Evolutionary conservation across 371 early-diverging fungal species (phyloP), one percentile per base, ranked within the genome.

Genomic region (Conidiobolus incongruus): DNA sequence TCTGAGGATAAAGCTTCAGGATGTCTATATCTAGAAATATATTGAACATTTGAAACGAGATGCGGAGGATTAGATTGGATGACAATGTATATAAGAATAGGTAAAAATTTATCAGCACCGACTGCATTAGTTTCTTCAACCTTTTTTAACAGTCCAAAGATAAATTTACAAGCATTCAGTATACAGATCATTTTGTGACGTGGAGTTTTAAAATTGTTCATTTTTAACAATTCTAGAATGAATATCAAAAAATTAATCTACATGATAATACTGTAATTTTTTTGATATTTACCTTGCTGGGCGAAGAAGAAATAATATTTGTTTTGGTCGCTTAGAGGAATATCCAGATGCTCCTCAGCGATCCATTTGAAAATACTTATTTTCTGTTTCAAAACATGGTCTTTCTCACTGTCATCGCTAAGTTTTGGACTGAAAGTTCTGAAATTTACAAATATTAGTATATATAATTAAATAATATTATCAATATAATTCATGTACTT

Each of bases 111-210:
- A 51, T 86, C 86, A 4, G 87, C 87, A 11, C 81, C 77, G 24
- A 49, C 52, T 2, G 59, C 64, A 40, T 62, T 64, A 4, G 66
- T 65, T 5, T 20, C 21, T 11, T 31, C 31, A 2, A 35, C 11
- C 35, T 36, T 34, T 7, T 23, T 17, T 35, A 44, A 44, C 53
- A 48, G 54, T 70, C 74, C 69, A 52, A 72, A 81, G 26, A 86
- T 81, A 24, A 81, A 75, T 41, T 82, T 85, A 65, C 83, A 84
- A 55, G 83, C 76, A 57, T 86, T 86, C 38, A 85, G 58, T 24
- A 85, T 68, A 53, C 87, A 85, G 30, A 85, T 83, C 41, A 85
- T 60, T 39, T 86, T 86, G 48, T 86, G 86, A 39, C 84, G 68
- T 17, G 87, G 86, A n/a, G 86, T 73, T 50, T 80, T 81, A 59